phyloP scores from a whole-genome alignment of 495 filamentous ascomycete species.

The Darksidea phi region DNA sequence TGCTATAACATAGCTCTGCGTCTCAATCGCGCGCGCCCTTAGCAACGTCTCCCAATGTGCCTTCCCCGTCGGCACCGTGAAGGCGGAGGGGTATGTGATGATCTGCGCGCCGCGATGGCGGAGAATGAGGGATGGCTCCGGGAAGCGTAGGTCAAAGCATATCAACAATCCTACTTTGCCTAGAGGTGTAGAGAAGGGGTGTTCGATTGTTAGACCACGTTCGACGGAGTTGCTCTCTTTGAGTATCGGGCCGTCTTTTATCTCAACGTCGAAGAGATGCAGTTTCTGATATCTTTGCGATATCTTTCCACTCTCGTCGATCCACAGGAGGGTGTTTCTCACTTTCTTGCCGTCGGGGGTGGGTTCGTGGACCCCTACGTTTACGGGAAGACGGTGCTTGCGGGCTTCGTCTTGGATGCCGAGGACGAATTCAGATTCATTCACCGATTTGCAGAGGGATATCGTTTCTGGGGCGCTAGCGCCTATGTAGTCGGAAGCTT shows the following conservation, averaged over 20 bases:
- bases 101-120: conserved; percentile 68
- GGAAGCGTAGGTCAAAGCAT: conserved; percentile 90
- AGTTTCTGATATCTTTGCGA: conserved; percentile 71
- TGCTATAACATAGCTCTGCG: conserved; percentile 81
- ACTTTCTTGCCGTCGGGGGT: conserved; percentile 56
- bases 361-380: conserved; percentile 86
- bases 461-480: conserved; percentile 63
- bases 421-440: conserved; percentile 62
- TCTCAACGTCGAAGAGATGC: conserved; percentile 74
- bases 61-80: conserved; percentile 80
- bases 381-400: conserved; percentile 63
- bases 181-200: conserved; percentile 69
- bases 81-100: conserved; percentile 85
- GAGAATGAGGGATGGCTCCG: conserved; percentile 69
- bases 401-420: conserved; percentile 69
- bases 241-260: conserved; percentile 59
- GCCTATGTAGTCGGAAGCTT: conserved; percentile 87
- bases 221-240: conserved; percentile 67
- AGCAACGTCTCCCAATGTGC: conserved; percentile 84
- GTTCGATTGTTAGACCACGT: conserved; percentile 55
- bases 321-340: conserved; percentile 68
- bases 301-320: conserved; percentile 62
- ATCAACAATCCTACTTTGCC: conserved; percentile 77
- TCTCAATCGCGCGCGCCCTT: conserved; percentile 83
- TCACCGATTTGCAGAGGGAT: conserved; percentile 60